Base-by-base conservation (phyloP, 2,329 filamentous ascomycete species). In the Colletotrichum costaricense region DNA sequence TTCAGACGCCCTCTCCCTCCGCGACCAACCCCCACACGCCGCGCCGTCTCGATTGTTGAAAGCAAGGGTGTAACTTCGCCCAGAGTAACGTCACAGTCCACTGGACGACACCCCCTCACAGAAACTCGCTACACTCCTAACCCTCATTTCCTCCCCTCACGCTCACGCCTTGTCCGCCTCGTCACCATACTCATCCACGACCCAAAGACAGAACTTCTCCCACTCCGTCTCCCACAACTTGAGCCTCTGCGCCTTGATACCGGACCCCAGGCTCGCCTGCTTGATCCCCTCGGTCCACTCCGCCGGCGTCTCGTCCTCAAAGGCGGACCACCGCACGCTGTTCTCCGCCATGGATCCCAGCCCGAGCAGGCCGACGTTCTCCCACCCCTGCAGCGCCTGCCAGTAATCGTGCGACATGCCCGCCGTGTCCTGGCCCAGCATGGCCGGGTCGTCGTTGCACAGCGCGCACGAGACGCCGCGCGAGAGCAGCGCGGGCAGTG, bases 391-490 rank as follows among this genome's bases (percentile, higher is more conserved):
- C 52, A 97, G 84, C 2, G 93, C 92, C 82, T 95, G 93, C 94
- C 94, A 97, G 83, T 95, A 96, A 81, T 97, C 94, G 81, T 95
- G 93, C 4, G 92, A 94, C 86, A 95, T 89, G n/a, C 93, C 93
- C 52, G 90, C 92, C 19, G 87, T 88, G 63, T 93, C 93, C 78
- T 95, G 93, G 11, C 94, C 94, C 1, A 96, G 86, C 74, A 97
- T 93, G 0, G 92, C 93, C 1, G 94, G 94, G 78, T 96, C 93
- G 79, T 97, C 94, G 79, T 96, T 96, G 82, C 91, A 93, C 5
- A 97, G 87, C 4, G 91, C 89, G 75, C 94, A 94, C 3, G 93
- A 82, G 2, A 97, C 93, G 30, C 95, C 94, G 56, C 94, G 89
- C 2, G 94, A 91, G 4, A 97, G 86, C 0, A 97, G 87, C 0